Conservation (phyloP, 306 rosid genomes). For the Acacia crassicarpa region DNA sequence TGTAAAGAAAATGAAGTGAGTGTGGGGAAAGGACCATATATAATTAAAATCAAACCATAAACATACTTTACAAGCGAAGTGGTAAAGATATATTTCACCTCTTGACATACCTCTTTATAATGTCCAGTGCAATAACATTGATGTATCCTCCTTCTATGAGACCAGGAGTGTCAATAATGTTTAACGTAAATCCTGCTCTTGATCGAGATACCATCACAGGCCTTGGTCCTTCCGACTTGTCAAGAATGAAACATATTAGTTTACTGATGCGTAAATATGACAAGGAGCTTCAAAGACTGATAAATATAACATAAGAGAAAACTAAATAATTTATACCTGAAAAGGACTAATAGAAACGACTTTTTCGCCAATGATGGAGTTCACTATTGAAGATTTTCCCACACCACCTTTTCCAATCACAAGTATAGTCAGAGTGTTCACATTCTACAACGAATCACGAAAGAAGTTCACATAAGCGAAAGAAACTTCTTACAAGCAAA, state of each 20-base stretch:
- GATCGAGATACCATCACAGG: constrained; percentile 87
- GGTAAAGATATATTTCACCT: neutral
- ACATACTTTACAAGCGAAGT: constrained; percentile 12
- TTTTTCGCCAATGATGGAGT: constrained; percentile 90
- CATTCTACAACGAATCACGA: constrained; percentile 55
- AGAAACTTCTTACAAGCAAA: neutral
- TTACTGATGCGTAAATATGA: constrained; percentile 9
- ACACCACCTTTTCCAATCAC: constrained; percentile 99
- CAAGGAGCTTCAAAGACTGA: neutral
- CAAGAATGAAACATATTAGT: constrained; percentile 9
- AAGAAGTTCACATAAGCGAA: neutral
- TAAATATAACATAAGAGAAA: neutral
- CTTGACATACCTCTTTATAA: constrained; percentile 65
- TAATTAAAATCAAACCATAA: neutral
- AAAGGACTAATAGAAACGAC: constrained; percentile 85
- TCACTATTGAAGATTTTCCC: constrained; percentile 93
- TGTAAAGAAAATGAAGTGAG: constrained; percentile 19
- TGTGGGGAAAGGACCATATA: constrained; percentile 2
- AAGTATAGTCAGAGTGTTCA: constrained; percentile 84
- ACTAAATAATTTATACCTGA: constrained; percentile 53
- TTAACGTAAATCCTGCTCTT: constrained; percentile 85
- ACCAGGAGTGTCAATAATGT: constrained; percentile 96
- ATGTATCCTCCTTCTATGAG: constrained; percentile 96
- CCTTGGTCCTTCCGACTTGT: constrained; percentile 82
- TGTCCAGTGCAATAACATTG: constrained; percentile 73